Base-by-base conservation (phyloP, 2,329 filamentous ascomycete species). In the Chaetomium olivaceum region DNA sequence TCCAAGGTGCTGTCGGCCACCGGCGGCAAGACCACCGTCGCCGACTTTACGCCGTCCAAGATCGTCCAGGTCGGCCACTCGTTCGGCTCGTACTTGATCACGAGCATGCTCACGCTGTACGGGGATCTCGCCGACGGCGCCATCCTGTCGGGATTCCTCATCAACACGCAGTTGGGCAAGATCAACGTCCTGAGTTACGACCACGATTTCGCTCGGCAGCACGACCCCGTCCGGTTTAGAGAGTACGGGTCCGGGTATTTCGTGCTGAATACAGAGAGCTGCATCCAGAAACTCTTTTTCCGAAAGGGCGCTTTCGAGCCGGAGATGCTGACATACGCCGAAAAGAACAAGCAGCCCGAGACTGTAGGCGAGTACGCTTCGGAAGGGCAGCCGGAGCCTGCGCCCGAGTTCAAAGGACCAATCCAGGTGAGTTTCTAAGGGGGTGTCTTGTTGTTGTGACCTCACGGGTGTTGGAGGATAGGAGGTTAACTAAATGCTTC, bases 101-200 rank as follows among this genome's bases (percentile, higher is more conserved):
- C 73, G 43, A 74, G 36, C 48, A 56, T 71, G 69, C 11, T 77
- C 2, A 73, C 72, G 4, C 70, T 70, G 25, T 75, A 78, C 67
- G 74, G 74, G 14, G 64, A 73, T 3, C 72, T 78, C 25, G 75
- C 73, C 51, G 77, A 80, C 68, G 78, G 73, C 19, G 72, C 77
- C 21, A 73, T 80, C 55, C 70, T 80, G 56, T 80, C 79, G 1
- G 78, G 77, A 7, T 79, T 75, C 62, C 68, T 77, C 21, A 58
- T 74, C 19, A 77, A 71, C 67, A 65, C 64, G n/a, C 58, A 70
- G 25, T 64, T 71, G 46, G 60, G 59, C 51, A 64, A 54, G 16
- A 62, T 69, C 36, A 61, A 64, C n/a, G 68, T 68, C n/a, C 58
- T 64, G 23, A 51, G 57, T 6, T 74, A 68, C 51, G 68, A 69